These are phyloP conservation scores for Epichloe sibirici DNA, from an alignment of 2,329 filamentous ascomycete genomes.

Conservation along the genomic window DNA sequence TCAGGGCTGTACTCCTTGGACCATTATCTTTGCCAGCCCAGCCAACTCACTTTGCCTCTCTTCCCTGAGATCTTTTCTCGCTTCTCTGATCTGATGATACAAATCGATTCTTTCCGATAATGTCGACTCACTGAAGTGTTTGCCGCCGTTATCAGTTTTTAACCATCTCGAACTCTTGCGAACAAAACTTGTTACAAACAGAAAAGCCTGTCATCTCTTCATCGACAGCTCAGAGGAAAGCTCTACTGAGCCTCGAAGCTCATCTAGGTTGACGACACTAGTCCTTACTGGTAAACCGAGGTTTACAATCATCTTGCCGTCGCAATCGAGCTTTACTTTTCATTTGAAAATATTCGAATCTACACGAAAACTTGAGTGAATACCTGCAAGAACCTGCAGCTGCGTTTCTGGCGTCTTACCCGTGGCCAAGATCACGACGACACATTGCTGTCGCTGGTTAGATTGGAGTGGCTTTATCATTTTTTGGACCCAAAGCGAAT, in stretches of 20 bases:
- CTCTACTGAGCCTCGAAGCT: too few species aligned
- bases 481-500: background rate
- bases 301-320: background rate
- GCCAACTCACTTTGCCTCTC: background rate
- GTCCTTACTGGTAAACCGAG: too few species aligned
- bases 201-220: too few species aligned
- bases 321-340: background rate
- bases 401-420: background rate
- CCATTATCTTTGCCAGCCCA: background rate
- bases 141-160: too few species aligned
- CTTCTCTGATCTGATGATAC: background rate
- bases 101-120: background rate
- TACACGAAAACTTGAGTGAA: background rate
- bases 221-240: too few species aligned
- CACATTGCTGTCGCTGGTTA: background rate
- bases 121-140: background rate
- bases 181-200: too few species aligned
- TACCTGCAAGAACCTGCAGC: background rate
- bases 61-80: background rate
- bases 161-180: too few species aligned
- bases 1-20: background rate
- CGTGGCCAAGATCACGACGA: background rate
- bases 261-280: too few species aligned
- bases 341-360: background rate
- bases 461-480: background rate